Conservation (phyloP, 805 yeast genomes). For the Brettanomyces sp. region DNA sequence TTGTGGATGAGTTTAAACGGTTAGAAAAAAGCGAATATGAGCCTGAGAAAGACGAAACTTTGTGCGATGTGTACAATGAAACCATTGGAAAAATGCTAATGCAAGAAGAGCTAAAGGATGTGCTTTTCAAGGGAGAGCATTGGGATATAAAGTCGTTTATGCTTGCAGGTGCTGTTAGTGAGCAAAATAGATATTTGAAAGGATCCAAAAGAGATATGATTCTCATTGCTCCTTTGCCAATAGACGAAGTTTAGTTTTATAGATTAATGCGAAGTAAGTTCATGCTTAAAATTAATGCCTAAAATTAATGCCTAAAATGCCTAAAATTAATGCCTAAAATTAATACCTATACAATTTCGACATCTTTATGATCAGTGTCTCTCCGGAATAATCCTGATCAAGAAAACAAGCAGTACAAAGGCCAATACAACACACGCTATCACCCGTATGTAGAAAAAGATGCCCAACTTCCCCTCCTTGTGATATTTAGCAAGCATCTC, state of each 20-base stretch:
- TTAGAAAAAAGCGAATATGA: neutral
- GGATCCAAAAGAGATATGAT: conserved; percentile 18
- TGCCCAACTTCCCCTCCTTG: conserved; percentile 22
- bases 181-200: conserved; percentile 17
- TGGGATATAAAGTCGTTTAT: conserved; percentile 14
- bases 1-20: conserved; percentile 8
- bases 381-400: conserved; percentile 24
- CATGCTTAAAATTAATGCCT: no score
- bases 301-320: no score
- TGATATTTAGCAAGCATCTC: conserved; percentile 20
- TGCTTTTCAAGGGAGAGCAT: conserved; percentile 5
- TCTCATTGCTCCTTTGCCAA: conserved; percentile 7
- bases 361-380: conserved; percentile 25
- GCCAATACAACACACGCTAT: conserved; percentile 13
- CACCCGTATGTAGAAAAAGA: conserved; percentile 25
- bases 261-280: conserved; percentile 3
- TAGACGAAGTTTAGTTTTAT: conserved; percentile 1
- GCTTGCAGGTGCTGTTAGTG: conserved; percentile 7
- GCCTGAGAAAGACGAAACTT: conserved; percentile 3
- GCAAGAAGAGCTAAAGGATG: neutral
- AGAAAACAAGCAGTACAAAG: conserved; percentile 17
- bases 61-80: conserved; percentile 5
- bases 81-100: neutral
- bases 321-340: no score
- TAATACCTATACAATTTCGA: no score